Base-by-base conservation (phyloP, 2,329 filamentous ascomycete species). In the Metarhizium robertsii region DNA sequence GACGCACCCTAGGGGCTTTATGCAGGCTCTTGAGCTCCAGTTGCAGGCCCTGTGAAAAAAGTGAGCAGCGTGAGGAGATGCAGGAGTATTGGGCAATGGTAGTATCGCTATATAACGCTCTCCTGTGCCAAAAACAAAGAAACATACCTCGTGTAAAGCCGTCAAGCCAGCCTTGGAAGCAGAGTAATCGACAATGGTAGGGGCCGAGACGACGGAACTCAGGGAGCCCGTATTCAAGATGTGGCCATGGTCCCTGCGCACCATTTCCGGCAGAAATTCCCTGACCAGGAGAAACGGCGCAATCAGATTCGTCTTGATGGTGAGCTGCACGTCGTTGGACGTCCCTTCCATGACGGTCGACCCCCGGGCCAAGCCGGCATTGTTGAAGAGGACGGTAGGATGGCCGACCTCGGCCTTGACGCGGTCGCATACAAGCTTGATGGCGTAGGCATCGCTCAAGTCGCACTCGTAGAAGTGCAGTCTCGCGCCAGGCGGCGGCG, bases 191-290 rank as follows among this genome's bases (percentile, higher is more conserved):
- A 80, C 78, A 67, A 86, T 77, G 43, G 71, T 73, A 1, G 81
- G 75, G 0, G 78, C 75, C 4, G 77, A 71, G 0, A 79, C 62
- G 58, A 80, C 78, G 7, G 77, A 79, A 6, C 81, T 82, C 56
- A 81, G 71, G 2, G 77, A 81, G 6, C 83, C 80, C 29, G 86
- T 75, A 2, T 80, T 85, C 51, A 87, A 77, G 46, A 87, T 70
- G 70, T 85, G 84, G 6, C 85, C 84, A 65, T 87, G 84, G 65
- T 86, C 80, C 1, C 62, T 63, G 11, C 66, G 63, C 30, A 81
- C 69, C 77, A 87, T 85, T 20, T 71, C 63, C 0, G 83, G 83
- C 2, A 86, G 66, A 65, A 86, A 86, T 57, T 84, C 77, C 62
- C 81, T 49, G 73, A 70, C 47, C 79, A 76, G 67, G 14, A 79